Base-by-base conservation (phyloP, 2,329 filamentous ascomycete species). In the Aaosphaeria pasadenensis region DNA sequence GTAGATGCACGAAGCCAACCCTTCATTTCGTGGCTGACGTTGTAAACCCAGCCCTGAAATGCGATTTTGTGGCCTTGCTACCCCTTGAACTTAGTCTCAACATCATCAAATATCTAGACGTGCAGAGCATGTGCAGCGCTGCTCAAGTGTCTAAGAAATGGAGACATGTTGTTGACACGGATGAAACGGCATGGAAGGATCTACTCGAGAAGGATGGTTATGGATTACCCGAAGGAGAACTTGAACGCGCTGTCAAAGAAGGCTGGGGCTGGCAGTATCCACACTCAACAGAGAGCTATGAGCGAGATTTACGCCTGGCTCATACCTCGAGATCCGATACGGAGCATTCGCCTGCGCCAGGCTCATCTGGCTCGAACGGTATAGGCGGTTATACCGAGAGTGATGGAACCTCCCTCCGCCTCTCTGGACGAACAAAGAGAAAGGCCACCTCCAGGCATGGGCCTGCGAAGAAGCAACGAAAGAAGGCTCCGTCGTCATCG, bases 261-360 rank as follows among this genome's bases (percentile, higher is more conserved):
- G 94, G 94, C 11, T 99, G 94, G 94, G 94, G 91, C 11, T 99
- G 94, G 91, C 94, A 99, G 67, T 89, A 92, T 64, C 89, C 91
- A 0, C 81, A 84, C 47, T 88, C 87, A 0, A 71, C 79, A 4
- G 82, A 88, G 45, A 89, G 88, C 28, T 89, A 81, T 47, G 94
- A 99, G 69, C 80, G 83, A 49, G 91, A 99, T 64, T 71, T 96
- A 43, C 89, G 88, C 3, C 69, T 80, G 13, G 52, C 51, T 11
- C 40, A 55, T n/a, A 44, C 44, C 6, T 57, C 64, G 4, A 70
- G 67, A 47, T 69, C 65, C 4, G 75, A 78, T 40, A 68, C 62
- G n/a, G 76, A 70, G 48, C 49, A 45, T 33, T 60, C 59, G 24
- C 17, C 17, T 24, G 17, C 17, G 28, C 49, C 56, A 5, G 48